Evolutionary conservation across 1,284 basidiomycete genomes (phyloP), one percentile per base, ranked within the genome.

Genomic region (Ganoderma leucocontextum): DNA sequence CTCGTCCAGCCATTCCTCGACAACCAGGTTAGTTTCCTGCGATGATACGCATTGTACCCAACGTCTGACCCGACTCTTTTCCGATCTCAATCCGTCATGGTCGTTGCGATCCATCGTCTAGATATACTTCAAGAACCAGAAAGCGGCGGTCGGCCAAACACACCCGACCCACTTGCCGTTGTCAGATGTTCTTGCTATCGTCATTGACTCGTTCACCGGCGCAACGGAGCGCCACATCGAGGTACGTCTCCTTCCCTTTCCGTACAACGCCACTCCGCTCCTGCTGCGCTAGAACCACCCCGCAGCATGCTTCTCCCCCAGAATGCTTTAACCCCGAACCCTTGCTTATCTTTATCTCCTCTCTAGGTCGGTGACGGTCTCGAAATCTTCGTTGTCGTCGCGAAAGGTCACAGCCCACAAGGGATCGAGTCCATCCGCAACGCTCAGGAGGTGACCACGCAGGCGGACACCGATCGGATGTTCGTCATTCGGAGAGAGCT

Each of bases 41-140:
- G 47, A 36, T 61, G 52, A 36, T 29, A 52, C 60, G 29, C 53
- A n/a, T 63, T 15, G 5, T 8, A 25, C 22, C 41, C 64, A 12
- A 25, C 62, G 6, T 52, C 65, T 64, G 25, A 68, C 72, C 82
- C 83, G 82, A 84, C 80, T 73, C 81, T 84, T 84, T 75, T 69
- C 85, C 83, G 85, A 87, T 78, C 80, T 84, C 77, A 76, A 75
- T 77, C 82, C 72, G 70, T 68, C 69, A 74, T 22, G 29, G 60
- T 47, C 49, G 63, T 67, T 63, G 62, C 66, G 57, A 70, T 60
- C 68, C 61, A 36, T 62, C 33, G 19, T 25, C 42, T 77, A 98
- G 96, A 95, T 98, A 77, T 97, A 97, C 87, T 97, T 96, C 85
- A 95, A 95, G 88, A 98, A 98, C 81, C 96, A 97, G 82, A 84